Evolutionary conservation across 1,284 basidiomycete species (phyloP).

Genomic region (Coriolopsis trogii): DNA sequence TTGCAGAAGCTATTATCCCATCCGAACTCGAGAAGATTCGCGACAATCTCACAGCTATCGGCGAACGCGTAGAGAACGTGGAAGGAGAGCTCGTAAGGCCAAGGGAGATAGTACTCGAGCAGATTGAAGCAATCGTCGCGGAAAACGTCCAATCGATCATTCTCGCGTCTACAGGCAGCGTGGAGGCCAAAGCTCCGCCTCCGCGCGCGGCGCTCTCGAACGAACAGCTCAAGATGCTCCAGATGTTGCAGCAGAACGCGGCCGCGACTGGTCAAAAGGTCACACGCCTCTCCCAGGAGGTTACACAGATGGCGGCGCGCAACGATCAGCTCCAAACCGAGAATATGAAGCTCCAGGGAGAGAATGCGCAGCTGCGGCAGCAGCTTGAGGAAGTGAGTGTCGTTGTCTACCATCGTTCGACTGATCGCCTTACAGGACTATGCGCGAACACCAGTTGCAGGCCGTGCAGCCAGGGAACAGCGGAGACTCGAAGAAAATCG

Average conservation of each 20-base stretch:
- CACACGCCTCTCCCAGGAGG: slow-evolving; percentile 17
- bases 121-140: slow-evolving; percentile 20
- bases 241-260: slow-evolving; percentile 19
- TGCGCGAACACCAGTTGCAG: background rate
- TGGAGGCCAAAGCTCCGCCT: slow-evolving; percentile 13
- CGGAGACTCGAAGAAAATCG: slow-evolving; percentile 13
- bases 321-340: slow-evolving; percentile 20
- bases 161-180: slow-evolving; percentile 16
- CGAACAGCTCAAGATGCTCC: slow-evolving; percentile 18
- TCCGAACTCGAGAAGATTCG: slow-evolving; percentile 22
- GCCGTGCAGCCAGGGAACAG: slow-evolving; percentile 2
- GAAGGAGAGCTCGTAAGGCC: slow-evolving; percentile 12
- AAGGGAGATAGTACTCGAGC: slow-evolving; percentile 10
- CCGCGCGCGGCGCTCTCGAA: slow-evolving; percentile 18
- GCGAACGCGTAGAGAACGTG: slow-evolving; percentile 11
- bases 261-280: slow-evolving; percentile 20
- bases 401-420: background rate
- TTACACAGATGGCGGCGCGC: slow-evolving; percentile 18
- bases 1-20: slow-evolving; percentile 21
- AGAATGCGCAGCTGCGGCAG: slow-evolving; percentile 22
- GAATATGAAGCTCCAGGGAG: slow-evolving; percentile 19
- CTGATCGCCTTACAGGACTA: background rate
- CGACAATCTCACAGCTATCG: slow-evolving; percentile 14
- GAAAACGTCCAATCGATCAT: slow-evolving; percentile 18
- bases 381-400: slow-evolving; percentile 21